phyloP scores from a whole-genome alignment of 78 protist species.

The Chrysochromulina tobinii region DNA sequence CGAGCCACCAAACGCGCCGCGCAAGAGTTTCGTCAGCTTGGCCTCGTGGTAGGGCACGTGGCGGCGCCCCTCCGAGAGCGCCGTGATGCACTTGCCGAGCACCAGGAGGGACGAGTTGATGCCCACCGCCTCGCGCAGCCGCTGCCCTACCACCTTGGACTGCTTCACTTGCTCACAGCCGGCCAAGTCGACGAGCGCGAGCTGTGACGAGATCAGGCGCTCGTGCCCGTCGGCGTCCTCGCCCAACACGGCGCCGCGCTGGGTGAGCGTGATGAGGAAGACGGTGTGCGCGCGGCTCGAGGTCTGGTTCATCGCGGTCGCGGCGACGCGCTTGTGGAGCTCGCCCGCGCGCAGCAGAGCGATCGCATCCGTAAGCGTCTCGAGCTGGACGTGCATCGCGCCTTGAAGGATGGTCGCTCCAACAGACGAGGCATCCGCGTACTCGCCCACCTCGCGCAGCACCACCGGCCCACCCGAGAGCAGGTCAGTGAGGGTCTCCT shows the following conservation, averaged over 20 bases:
- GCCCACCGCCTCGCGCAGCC: constrained; percentile 30
- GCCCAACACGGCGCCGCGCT: background rate
- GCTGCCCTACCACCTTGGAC: background rate
- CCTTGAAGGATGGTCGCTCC: background rate
- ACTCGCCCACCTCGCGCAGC: background rate
- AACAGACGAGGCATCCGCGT: background rate
- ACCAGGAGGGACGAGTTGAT: constrained; percentile 30
- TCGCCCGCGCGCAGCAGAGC: constrained; percentile 17
- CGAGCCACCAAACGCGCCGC: constrained; percentile 26
- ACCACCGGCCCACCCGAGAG: background rate
- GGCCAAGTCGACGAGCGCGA: constrained; percentile 31
- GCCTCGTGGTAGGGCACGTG: constrained; percentile 47
- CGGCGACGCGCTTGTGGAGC: constrained; percentile 22
- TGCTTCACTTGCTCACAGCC: constrained; percentile 41
- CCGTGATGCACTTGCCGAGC: background rate
- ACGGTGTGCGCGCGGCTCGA: constrained; percentile 41
- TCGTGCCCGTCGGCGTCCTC: background rate
- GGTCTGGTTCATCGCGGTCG: constrained; percentile 37
- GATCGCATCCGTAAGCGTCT: background rate
- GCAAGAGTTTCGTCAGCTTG: constrained; percentile 21
- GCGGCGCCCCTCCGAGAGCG: background rate
- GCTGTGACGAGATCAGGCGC: background rate
- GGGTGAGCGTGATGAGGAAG: constrained; percentile 12
- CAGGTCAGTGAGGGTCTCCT: constrained; percentile 16
- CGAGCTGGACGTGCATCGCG: background rate